Percentiles rank a stretch among this genome's conserved stretches.
Conservation (phyloP, 208 protist genomes). For the Tritrichomonas musculus region DNA sequence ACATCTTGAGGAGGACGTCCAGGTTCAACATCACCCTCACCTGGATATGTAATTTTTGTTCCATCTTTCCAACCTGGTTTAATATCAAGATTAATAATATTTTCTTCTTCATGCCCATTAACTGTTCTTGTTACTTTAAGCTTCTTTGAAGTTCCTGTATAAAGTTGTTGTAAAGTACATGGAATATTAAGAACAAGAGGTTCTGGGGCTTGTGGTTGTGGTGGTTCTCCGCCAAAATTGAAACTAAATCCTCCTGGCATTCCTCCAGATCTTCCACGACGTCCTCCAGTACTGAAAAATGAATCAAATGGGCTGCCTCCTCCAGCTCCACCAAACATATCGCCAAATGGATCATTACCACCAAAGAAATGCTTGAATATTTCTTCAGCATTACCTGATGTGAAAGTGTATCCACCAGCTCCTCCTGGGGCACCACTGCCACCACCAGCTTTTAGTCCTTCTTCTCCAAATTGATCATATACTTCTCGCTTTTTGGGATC, state of each 20-base stretch:
- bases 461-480: slow-evolving; percentile 51
- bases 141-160: background rate
- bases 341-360: background rate
- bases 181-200: background rate
- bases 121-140: background rate
- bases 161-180: background rate
- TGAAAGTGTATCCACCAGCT: slow-evolving; percentile 23
- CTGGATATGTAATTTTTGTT: slow-evolving; percentile 38
- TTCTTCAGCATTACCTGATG: slow-evolving; percentile 13
- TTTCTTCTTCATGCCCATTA: background rate
- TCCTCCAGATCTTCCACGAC: too few species aligned
- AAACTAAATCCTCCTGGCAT: too few species aligned
- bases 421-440: background rate
- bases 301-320: background rate
- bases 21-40: slow-evolving; percentile 30
- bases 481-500: slow-evolving; percentile 48
- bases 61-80: slow-evolving; percentile 34
- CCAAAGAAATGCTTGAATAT: slow-evolving; percentile 21
- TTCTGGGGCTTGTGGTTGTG: background rate
- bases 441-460: slow-evolving; percentile 39
- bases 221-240: background rate
- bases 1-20: slow-evolving; percentile 29
- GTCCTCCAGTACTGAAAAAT: too few species aligned
- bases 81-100: slow-evolving; percentile 11
- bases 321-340: background rate